Evolutionary conservation across 345 rosid species (phyloP).

Genomic region (Salix koriyanagi): DNA sequence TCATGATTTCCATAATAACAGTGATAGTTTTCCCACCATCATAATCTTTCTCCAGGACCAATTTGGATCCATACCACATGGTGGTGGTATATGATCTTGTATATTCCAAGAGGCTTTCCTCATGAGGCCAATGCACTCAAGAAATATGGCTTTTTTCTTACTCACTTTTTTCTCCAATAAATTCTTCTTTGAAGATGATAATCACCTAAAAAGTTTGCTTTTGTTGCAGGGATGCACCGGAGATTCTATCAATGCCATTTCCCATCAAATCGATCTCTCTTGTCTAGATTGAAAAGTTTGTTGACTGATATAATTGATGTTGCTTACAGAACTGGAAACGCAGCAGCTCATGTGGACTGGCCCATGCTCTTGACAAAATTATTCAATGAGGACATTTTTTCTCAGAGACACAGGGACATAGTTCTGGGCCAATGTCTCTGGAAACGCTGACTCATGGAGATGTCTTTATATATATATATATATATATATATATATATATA

Average conservation of each 20-base stretch:
- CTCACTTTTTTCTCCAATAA: too few species aligned
- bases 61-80: too few species aligned
- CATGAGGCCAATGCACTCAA: slow-evolving; percentile 27
- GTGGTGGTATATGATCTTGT: slow-evolving; percentile 20
- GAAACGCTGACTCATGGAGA: slow-evolving; percentile 7
- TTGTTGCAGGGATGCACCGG: background rate
- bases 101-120: slow-evolving; percentile 55
- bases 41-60: too few species aligned
- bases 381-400: slow-evolving; percentile 9
- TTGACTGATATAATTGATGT: background rate
- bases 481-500: background rate
- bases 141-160: background rate
- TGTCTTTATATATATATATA: background rate
- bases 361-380: slow-evolving; percentile 18
- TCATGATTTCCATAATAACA: too few species aligned
- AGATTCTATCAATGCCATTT: background rate
- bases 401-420: slow-evolving; percentile 21
- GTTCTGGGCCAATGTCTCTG: slow-evolving; percentile 16
- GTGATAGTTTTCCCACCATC: too few species aligned
- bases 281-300: background rate
- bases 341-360: slow-evolving; percentile 28
- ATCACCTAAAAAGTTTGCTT: background rate
- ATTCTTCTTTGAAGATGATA: too few species aligned
- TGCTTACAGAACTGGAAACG: background rate
- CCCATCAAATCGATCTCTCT: background rate